Evolutionary conservation across 441 rosid genomes (phyloP), one percentile per base, ranked within the genome.

Genomic region (Syzygium syzygioides): DNA sequence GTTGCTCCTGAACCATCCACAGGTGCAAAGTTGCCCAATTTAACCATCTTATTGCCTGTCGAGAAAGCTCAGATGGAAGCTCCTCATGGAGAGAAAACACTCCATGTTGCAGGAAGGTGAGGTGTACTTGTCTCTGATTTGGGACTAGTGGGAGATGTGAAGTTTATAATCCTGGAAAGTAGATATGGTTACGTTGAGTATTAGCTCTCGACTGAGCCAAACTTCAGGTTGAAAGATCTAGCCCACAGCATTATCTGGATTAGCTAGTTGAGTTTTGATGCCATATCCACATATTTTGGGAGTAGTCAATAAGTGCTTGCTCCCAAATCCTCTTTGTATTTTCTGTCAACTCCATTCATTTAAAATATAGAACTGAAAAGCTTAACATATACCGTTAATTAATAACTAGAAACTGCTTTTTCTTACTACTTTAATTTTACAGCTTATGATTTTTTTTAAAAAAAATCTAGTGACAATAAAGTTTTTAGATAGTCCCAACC

Each of bases 21-120:
- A 97, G 99, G 98, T 89, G 96, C 96, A 55, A 93, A 92, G 91
- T 89, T 97, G 88, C 98, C 99, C 87, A 95, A 92, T 86, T 76
- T 96, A 23, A 95, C 91, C 80, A 59, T 97, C 90, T 90, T 94
- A 89, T 92, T 97, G 90, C 93, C 99, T 41, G 85, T 91, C 52
- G 95, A 94, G 89, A 93, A 89, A 88, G 89, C 94, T 86, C 92
- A 93, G 88, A 54, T 96, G 57, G 86, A 71, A 45, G 90, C 93
- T 76, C 87, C 94, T 54, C 87, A 90, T 88, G 95, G 95, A 88
- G 96, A 92, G 90, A 95, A 93, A 93, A 91, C 92, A 79, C 91
- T 96, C 59, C 92, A 93, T 30, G 92, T 97, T 87, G 93, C 97
- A 62, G 96, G 94, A 93, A 94, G 98, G 98, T 97, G 87, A 92